phyloP scores from a whole-genome alignment of 2,329 filamentous ascomycete genomes.

The Fusarium humuli region DNA sequence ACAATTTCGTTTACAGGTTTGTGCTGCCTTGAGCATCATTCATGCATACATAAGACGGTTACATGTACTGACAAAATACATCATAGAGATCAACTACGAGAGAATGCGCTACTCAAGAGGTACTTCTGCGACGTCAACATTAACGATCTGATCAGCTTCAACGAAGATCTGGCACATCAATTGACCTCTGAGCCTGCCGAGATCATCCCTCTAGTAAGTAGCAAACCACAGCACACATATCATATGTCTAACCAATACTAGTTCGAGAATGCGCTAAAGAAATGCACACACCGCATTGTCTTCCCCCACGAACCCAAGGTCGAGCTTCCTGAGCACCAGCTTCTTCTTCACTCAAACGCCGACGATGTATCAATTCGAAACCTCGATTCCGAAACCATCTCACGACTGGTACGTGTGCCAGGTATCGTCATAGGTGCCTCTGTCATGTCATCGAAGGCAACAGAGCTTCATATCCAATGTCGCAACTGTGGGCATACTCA shows the following conservation, averaged over 20 bases:
- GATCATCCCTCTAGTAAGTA: slow-evolving; percentile 85
- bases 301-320: slow-evolving; percentile 78
- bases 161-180: slow-evolving; percentile 92
- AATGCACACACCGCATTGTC: slow-evolving; percentile 93
- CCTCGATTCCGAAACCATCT: slow-evolving; percentile 91
- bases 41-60: neutral
- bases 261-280: slow-evolving; percentile 92
- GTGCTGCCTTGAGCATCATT: slow-evolving; percentile 42
- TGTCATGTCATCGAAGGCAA: slow-evolving; percentile 96
- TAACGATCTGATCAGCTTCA: slow-evolving; percentile 93
- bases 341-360: slow-evolving; percentile 92
- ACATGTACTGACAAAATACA: slow-evolving; percentile 19
- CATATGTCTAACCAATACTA: slow-evolving; percentile 52
- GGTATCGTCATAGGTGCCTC: slow-evolving; percentile 98
- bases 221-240: too few species aligned
- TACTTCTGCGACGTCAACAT: slow-evolving; percentile 98
- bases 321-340: slow-evolving; percentile 87
- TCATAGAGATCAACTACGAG: slow-evolving; percentile 87
- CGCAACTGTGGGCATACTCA: slow-evolving; percentile 82
- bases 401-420: slow-evolving; percentile 93
- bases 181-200: slow-evolving; percentile 91
- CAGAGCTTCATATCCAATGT: slow-evolving; percentile 86
- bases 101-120: slow-evolving; percentile 93
- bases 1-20: slow-evolving; percentile 93
- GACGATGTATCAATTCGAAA: slow-evolving; percentile 94